Evolutionary conservation across 129 eudicot species (phyloP), one percentile per base, ranked within the genome.

Genomic region (Cynara cardunculus): DNA sequence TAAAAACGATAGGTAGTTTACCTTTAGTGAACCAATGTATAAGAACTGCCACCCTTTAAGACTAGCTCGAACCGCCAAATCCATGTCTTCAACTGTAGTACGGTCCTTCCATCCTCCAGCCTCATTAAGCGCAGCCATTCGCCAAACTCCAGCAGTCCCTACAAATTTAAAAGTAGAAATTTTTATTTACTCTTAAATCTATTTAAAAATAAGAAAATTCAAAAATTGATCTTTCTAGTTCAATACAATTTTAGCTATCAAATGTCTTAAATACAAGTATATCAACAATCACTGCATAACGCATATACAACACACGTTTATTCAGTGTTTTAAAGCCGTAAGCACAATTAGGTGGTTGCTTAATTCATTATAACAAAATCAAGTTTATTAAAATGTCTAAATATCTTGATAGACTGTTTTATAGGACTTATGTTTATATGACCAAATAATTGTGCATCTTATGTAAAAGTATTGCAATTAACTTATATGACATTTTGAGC

Each of bases 31-130:
- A 25, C 90, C 90, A 39, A 80, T 75, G 46, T 84, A 87, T 46
- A 87, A 73, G 70, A 87, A 87, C 35, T 87, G 81, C 90, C 89
- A 87, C 34, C 85, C 89, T 75, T 84, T 84, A 75, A 87, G 80
- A 67, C 74, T 80, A 34, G 85, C 85, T 32, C 85, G 79, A 46
- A 82, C 81, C 0, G 85, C 85, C 44, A 82, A 78, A 62, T 82
- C 89, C 90, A 87, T 87, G 69, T 87, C 90, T 77, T 87, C 90
- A 0, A 87, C 90, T 8, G 90, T 87, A 2, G 90, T 87, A n/a
- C 90, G 83, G 18, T 84, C 85, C 79, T 87, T 87, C 90, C 87
- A 84, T 25, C 90, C 90, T n/a, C 90, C 90, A 0, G 90, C 90
- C 75, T 87, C 90, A 2, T 30, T 77, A 25, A 87, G 61, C 6